Percentiles rank a stretch among this genome's conserved stretches.
phyloP scores from a whole-genome alignment of 2,329 filamentous ascomycete genomes.

The Parafenestella ontariensis region DNA sequence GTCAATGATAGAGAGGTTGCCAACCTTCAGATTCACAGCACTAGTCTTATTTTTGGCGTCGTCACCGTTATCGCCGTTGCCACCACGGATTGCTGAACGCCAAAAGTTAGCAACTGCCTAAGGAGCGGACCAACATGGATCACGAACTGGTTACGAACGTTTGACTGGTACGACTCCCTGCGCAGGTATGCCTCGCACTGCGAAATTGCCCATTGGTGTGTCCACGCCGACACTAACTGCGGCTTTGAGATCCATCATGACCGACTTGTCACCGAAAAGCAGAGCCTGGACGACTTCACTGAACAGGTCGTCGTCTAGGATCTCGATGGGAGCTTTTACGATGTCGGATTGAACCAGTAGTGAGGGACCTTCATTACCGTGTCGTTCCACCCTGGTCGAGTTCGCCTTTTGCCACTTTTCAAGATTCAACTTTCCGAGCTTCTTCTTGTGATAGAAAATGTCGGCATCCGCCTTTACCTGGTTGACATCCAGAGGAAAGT shows the following conservation, averaged over 20 bases:
- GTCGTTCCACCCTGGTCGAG: slow-evolving; percentile 71
- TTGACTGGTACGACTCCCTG: slow-evolving; percentile 89
- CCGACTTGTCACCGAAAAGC: slow-evolving; percentile 73
- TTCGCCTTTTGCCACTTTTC: slow-evolving; percentile 83
- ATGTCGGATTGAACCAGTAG: slow-evolving; percentile 80
- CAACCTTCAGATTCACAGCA: slow-evolving; percentile 69
- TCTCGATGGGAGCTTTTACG: slow-evolving; percentile 78
- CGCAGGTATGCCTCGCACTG: slow-evolving; percentile 81
- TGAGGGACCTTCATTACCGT: slow-evolving; percentile 64
- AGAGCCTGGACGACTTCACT: slow-evolving; percentile 80
- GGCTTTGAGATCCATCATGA: slow-evolving; percentile 79
- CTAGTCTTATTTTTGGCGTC: slow-evolving; percentile 53
- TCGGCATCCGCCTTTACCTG: slow-evolving; percentile 78
- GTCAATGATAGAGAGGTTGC: slow-evolving; percentile 73
- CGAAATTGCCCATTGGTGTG: slow-evolving; percentile 81
- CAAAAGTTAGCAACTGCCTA: slow-evolving; percentile 41
- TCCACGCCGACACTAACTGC: slow-evolving; percentile 81
- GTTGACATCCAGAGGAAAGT: slow-evolving; percentile 81
- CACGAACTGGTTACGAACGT: slow-evolving; percentile 75
- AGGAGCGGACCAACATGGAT: slow-evolving; percentile 30
- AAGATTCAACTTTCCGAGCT: slow-evolving; percentile 82
- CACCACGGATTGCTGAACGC: slow-evolving; percentile 44
- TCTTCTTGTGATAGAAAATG: slow-evolving; percentile 77
- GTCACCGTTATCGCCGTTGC: slow-evolving; percentile 51
- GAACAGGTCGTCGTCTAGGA: slow-evolving; percentile 82